Percentiles rank a stretch among this genome's conserved stretches.
Conservation (phyloP, 2,329 filamentous ascomycete species). For the Paracoccidioides lutzii region DNA sequence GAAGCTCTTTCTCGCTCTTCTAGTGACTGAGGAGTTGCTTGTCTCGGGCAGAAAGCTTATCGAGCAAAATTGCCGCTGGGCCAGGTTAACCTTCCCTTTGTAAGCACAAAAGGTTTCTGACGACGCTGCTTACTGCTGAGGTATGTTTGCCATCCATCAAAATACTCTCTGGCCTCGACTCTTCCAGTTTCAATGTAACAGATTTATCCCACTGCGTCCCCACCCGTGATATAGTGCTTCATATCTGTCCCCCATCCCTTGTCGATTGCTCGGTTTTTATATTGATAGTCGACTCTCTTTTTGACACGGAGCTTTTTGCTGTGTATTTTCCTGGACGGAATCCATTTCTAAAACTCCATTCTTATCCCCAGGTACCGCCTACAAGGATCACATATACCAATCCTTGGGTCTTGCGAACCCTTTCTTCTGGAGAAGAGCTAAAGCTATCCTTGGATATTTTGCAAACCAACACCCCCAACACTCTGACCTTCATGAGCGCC, state of each 20-base stretch:
- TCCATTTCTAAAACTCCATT: background rate
- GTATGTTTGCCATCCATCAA: background rate
- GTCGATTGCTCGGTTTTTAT: constrained; percentile 14
- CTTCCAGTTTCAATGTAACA: constrained; percentile 2
- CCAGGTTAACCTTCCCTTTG: background rate
- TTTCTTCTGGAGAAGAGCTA: constrained; percentile 9
- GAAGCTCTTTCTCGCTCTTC: background rate
- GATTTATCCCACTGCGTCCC: constrained; percentile 12
- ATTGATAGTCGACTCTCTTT: constrained; percentile 3
- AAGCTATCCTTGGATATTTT: constrained; percentile 3
- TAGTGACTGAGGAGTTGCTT: background rate
- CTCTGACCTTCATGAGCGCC: constrained; percentile 30
- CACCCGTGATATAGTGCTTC: constrained; percentile 14
- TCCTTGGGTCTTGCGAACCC: constrained; percentile 3
- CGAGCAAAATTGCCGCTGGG: background rate
- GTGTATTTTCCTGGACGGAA: background rate
- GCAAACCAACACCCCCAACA: constrained; percentile 10
- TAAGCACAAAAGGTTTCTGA: constrained; percentile 4
- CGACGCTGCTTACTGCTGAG: background rate
- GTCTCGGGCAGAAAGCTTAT: background rate
- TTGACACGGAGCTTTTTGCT: background rate
- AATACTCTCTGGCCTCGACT: constrained; percentile 3
- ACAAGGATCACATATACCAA: constrained; percentile 11
- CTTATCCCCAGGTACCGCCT: constrained; percentile 4
- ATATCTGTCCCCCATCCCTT: constrained; percentile 5